Conservation (phyloP, 768 basidiomycete genomes). For the Kwoniella europaea region DNA sequence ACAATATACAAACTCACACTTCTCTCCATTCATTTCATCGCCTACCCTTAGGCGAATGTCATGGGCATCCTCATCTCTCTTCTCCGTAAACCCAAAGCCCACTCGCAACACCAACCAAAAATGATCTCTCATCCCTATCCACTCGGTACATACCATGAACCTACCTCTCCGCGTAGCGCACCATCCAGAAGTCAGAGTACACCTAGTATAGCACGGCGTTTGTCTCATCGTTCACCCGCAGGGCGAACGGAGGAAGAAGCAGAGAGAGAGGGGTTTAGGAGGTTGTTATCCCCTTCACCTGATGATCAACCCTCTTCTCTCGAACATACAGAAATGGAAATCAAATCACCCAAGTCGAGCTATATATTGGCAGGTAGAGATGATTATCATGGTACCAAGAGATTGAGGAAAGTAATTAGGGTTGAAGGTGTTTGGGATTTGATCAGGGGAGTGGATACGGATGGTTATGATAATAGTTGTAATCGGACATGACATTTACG, state of each 20-base stretch:
- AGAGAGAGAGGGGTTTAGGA: background rate
- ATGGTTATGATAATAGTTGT: conserved; percentile 6
- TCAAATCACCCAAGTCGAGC: background rate
- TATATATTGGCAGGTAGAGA: background rate
- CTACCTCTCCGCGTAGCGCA: background rate
- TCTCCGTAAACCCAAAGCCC: background rate
- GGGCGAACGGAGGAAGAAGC: background rate
- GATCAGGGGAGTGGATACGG: conserved; percentile 22
- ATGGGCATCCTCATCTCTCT: conserved; percentile 18
- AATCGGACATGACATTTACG: too few species aligned
- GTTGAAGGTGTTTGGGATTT: conserved; percentile 39
- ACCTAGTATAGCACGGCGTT: background rate
- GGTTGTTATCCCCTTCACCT: conserved; percentile 1
- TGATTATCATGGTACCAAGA: background rate
- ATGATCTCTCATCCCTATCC: conserved; percentile 29
- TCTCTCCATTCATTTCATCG: background rate
- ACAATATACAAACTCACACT: background rate
- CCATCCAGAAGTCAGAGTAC: background rate
- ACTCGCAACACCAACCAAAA: background rate
- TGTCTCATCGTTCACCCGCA: background rate
- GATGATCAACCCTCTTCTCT: background rate
- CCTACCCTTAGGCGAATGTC: background rate
- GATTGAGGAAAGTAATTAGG: conserved; percentile 23
- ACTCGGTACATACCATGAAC: background rate
- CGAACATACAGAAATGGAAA: background rate